Percentiles rank a stretch among this genome's conserved stretches.
phyloP scores from a whole-genome alignment of 116 monocot species.

The Thalassia testudinum region DNA sequence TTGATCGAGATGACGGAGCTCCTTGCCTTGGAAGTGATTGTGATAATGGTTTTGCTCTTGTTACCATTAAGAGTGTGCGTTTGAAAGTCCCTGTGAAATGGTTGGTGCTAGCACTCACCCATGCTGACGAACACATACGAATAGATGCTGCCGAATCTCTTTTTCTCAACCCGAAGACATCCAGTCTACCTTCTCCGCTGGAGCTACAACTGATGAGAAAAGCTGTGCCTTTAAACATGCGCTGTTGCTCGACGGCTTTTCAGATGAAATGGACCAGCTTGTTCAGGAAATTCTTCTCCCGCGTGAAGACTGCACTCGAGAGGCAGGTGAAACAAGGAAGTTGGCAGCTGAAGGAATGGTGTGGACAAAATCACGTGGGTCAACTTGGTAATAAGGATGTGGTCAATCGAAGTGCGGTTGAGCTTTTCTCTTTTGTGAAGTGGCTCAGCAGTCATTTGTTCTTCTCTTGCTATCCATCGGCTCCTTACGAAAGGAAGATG shows the following conservation, averaged over 20 bases:
- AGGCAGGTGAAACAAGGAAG: constrained; percentile 74
- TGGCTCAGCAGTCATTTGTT: constrained; percentile 88
- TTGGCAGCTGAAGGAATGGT: constrained; percentile 28
- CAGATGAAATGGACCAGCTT: constrained; percentile 97
- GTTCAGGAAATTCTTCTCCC: constrained; percentile 83
- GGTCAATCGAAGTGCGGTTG: constrained; percentile 23
- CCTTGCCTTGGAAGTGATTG: constrained; percentile 3
- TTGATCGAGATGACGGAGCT: constrained; percentile 30
- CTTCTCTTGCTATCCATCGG: constrained; percentile 89
- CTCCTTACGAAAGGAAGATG: constrained; percentile 95
- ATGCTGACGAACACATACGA: constrained; percentile 73
- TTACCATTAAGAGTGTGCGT: constrained; percentile 52
- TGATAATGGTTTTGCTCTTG: constrained; percentile 24
- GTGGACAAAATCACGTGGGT: neutral
- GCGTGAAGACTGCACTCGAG: constrained; percentile 78
- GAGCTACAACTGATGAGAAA: constrained; percentile 73
- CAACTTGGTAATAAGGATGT: constrained; percentile 6
- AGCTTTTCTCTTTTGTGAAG: constrained; percentile 76
- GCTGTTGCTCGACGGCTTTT: constrained; percentile 83
- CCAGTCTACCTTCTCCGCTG: constrained; percentile 78
- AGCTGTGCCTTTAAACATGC: constrained; percentile 86
- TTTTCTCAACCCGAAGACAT: constrained; percentile 90
- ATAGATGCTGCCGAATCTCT: constrained; percentile 90
- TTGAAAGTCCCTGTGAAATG: constrained; percentile 60
- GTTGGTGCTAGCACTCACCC: constrained; percentile 67